These are phyloP conservation scores for Berberis vulgaris DNA, from an alignment of 164 flowering plant genomes.

Conservation along the genomic window DNA sequence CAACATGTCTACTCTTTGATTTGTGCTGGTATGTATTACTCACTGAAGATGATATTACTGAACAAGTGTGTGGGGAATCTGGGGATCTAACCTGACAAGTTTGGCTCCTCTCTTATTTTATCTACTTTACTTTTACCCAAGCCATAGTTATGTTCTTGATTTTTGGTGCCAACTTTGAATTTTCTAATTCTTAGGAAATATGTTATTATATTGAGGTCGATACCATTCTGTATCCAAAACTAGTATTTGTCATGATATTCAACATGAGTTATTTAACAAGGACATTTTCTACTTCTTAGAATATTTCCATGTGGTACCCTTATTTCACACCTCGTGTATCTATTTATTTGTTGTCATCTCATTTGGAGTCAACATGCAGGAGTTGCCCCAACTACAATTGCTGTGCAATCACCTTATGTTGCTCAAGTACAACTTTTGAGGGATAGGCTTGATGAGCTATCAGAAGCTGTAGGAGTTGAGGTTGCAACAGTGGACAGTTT, in stretches of 20 bases:
- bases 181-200: no score
- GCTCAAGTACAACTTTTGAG: conserved; percentile 93
- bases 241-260: no score
- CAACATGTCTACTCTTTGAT: conserved; percentile 73
- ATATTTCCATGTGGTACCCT: no score
- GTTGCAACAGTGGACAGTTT: conserved; percentile 95
- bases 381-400: conserved; percentile 62
- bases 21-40: conserved; percentile 46
- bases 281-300: no score
- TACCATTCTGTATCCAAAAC: no score
- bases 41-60: background rate
- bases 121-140: no score
- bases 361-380: conserved; percentile 35
- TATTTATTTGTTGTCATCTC: background rate
- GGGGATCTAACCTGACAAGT: background rate
- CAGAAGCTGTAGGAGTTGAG: conserved; percentile 64
- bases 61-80: background rate
- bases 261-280: no score
- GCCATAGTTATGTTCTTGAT: no score
- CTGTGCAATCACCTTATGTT: conserved; percentile 93
- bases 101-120: no score
- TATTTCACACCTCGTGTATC: background rate
- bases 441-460: conserved; percentile 67
- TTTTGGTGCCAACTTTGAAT: no score
- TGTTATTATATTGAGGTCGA: no score